Conservation (phyloP, 164 flowering plant species). For the Magnolia kwangsiensis region DNA sequence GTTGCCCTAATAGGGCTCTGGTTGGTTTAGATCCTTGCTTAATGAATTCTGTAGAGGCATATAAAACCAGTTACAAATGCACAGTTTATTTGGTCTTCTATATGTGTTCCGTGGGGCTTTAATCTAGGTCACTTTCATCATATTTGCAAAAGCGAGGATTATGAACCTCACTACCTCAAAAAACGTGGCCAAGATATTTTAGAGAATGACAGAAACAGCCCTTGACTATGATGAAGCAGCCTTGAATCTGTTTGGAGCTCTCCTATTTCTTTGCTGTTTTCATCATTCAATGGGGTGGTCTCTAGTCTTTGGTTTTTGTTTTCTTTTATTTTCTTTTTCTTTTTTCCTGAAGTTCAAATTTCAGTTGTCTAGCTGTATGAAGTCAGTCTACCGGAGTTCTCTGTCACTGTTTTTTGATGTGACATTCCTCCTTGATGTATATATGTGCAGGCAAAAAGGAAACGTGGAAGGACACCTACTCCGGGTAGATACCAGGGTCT, state of each 20-base stretch:
- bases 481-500: constrained; percentile 56
- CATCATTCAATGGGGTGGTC: constrained; percentile 7
- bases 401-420: neutral
- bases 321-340: too few relatives aligned
- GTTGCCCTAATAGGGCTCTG: neutral
- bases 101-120: neutral
- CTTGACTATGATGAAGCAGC: constrained; percentile 1
- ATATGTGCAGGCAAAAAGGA: constrained; percentile 56
- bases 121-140: constrained; percentile 3
- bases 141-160: neutral
- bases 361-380: neutral
- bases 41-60: constrained; percentile 15
- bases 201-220: constrained; percentile 4
- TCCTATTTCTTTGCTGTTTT: neutral
- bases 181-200: constrained; percentile 1
- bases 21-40: constrained; percentile 2
- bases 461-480: constrained; percentile 65
- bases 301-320: neutral
- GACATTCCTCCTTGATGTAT: neutral
- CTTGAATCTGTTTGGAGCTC: neutral
- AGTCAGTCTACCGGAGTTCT: neutral
- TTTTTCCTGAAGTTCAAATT: constrained; percentile 3
- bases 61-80: constrained; percentile 4
- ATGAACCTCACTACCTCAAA: constrained; percentile 1
- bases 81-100: constrained; percentile 1